These are phyloP conservation scores for Lipomyces spencermartinsiae DNA, from an alignment of 805 yeast genomes.

Conservation along the genomic window DNA sequence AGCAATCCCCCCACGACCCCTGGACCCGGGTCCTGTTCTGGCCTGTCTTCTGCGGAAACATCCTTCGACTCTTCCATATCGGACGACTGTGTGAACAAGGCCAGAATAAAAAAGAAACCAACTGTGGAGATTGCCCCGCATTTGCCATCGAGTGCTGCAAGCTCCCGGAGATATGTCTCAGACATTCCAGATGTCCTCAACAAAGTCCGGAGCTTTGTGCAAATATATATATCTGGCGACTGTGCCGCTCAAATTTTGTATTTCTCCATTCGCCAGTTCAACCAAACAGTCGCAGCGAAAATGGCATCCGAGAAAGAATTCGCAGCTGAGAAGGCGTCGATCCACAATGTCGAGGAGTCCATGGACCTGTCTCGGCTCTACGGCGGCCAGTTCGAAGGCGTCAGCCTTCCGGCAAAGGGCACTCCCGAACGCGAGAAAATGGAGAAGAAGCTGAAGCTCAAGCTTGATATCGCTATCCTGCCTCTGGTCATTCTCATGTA, in stretches of 20 bases:
- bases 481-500: conserved; percentile 59
- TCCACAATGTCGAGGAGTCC: conserved; percentile 16
- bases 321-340: conserved; percentile 12
- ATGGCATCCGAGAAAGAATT: not conserved
- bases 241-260: not conserved
- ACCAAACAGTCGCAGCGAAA: not conserved
- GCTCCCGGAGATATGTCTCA: too few relatives aligned
- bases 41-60: too few relatives aligned
- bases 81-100: too few relatives aligned
- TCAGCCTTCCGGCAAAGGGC: conserved; percentile 38
- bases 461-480: conserved; percentile 57
- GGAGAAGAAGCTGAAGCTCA: conserved; percentile 54
- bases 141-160: too few relatives aligned
- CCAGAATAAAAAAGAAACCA: too few relatives aligned
- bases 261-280: not conserved
- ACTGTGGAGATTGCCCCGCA: too few relatives aligned
- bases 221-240: too few relatives aligned
- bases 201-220: too few relatives aligned
- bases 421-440: conserved; percentile 54
- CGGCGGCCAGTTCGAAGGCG: conserved; percentile 37
- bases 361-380: conserved; percentile 13
- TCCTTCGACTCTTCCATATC: too few relatives aligned
- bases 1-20: not conserved
- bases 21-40: not conserved
- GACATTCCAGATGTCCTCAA: too few relatives aligned